A percentile compares a stretch with the other conserved stretches of the same genome.
phyloP scores from a whole-genome alignment of 2,329 filamentous ascomycete species.

The Penicillium hesseltinei region DNA sequence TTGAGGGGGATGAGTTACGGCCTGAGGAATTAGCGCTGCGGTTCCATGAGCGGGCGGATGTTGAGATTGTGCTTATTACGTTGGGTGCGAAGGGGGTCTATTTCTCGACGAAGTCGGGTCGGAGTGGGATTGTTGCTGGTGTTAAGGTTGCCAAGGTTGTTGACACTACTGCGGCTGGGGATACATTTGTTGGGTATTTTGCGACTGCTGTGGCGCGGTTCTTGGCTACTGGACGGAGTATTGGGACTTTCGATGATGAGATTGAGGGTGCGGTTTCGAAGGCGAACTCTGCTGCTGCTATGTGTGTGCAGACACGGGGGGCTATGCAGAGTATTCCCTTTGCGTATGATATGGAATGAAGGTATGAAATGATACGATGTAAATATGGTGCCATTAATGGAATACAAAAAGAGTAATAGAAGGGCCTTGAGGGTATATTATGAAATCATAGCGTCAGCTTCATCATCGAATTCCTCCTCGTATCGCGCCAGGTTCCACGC shows the following conservation, averaged over 20 bases:
- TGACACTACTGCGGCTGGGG: slow-evolving; percentile 24
- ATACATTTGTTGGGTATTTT: slow-evolving; percentile 26
- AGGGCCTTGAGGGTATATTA: slow-evolving; percentile 3
- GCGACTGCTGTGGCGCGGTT: slow-evolving; percentile 19
- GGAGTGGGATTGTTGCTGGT: slow-evolving; percentile 13
- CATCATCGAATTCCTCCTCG: slow-evolving; percentile 21
- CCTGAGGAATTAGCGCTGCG: slow-evolving; percentile 17
- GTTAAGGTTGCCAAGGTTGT: slow-evolving; percentile 21
- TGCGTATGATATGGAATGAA: slow-evolving; percentile 21
- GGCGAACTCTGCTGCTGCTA: slow-evolving; percentile 21
- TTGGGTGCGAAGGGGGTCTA: slow-evolving; percentile 25
- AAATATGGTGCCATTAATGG: neutral
- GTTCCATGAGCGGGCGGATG: slow-evolving; percentile 18
- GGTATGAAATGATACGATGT: neutral
- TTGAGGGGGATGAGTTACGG: slow-evolving; percentile 10
- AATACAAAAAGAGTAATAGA: neutral
- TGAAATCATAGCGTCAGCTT: slow-evolving; percentile 11
- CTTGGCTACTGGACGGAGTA: slow-evolving; percentile 9
- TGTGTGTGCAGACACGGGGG: slow-evolving; percentile 18
- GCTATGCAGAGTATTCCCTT: slow-evolving; percentile 25
- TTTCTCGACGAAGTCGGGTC: slow-evolving; percentile 20
- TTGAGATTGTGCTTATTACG: slow-evolving; percentile 24
- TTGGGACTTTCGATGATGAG: slow-evolving; percentile 19
- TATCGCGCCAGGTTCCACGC: slow-evolving; percentile 23
- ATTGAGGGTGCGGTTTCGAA: slow-evolving; percentile 16